Conservation (phyloP, 75 land plant species). For the Pinus taeda region DNA sequence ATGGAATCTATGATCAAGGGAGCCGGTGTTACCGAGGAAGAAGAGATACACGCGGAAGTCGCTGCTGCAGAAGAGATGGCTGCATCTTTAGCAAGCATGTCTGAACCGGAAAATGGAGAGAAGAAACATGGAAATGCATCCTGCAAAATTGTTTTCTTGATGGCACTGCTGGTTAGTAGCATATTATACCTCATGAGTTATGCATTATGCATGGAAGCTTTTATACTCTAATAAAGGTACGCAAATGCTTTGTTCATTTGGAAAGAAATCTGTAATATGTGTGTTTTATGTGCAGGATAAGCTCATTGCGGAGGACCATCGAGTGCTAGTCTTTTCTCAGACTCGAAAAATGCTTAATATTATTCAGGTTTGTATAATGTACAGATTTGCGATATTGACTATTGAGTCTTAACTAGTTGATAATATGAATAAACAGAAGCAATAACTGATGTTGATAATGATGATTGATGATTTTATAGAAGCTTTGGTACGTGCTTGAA, state of each 20-base stretch:
- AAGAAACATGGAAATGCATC: constrained; percentile 46
- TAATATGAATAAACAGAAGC: too few relatives aligned
- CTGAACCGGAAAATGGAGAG: constrained; percentile 16
- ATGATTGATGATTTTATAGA: background rate
- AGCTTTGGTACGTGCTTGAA: background rate
- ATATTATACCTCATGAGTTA: background rate
- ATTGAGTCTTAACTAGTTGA: too few relatives aligned
- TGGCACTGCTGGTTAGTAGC: constrained; percentile 71
- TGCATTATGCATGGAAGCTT: background rate
- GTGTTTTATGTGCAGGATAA: constrained; percentile 51
- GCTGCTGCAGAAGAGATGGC: constrained; percentile 66
- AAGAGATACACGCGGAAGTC: constrained; percentile 17
- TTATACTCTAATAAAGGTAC: background rate
- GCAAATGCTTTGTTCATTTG: background rate
- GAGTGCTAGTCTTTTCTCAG: constrained; percentile 90
- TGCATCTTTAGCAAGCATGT: constrained; percentile 43
- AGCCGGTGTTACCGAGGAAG: constrained; percentile 16
- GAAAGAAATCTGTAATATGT: background rate
- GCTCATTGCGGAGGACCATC: constrained; percentile 75
- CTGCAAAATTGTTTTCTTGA: constrained; percentile 86
- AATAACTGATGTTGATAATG: too few relatives aligned
- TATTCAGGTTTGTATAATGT: constrained; percentile 58
- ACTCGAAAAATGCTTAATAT: constrained; percentile 96
- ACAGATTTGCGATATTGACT: too few relatives aligned
- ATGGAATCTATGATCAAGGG: constrained; percentile 70